Base-by-base conservation (phyloP, 176 grass and related monocot species). In the Cymbopogon citratus region DNA sequence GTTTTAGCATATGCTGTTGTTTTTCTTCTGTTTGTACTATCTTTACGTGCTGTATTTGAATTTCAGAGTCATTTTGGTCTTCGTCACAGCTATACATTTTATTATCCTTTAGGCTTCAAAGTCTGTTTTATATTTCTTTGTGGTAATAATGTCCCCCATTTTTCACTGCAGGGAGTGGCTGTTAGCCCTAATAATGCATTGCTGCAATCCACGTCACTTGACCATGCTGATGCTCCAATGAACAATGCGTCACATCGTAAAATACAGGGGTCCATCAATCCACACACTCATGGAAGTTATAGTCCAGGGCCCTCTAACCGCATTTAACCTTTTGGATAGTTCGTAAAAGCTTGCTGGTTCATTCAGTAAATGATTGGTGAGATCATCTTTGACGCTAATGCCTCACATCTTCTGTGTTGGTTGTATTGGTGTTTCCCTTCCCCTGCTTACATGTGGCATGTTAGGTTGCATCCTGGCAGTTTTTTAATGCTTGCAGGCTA, bases 161-260 rank as follows among this genome's bases (percentile, higher is more conserved):
- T 77, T 83, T 65, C 23, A 21, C 52, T 91, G 65, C 85, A 91
- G 89, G 85, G 85, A 81, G 59, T 63, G 39, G 46, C 59, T 73
- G 52, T 72, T 40, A 85, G 59, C 19, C 46, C 71, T 14, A 77
- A 85, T 60, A 87, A 87, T 77, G 81, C 48, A 81, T 41, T 87
- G 43, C 10, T 81, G 36, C 89, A 84, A 87, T 81, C 77, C 39
- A 81, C 85, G 49, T 78, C 71, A n/a, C 75, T 84, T 81, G 70
- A 16, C 10, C 36, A 36, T 85, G 24, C 72, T 51, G 76, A 83
- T 73, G 77, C 73, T 59, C 36, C 65, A 81, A 81, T 40, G 44
- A 85, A 66, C 39, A 73, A 85, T 41, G 21, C 21, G 8, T 3
- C 63, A 65, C 5, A 44, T 18, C 71, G 63, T 19, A 91, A 77